Evolutionary conservation across 140 eudicot genomes (phyloP).

Genomic region (Oenanthe javanica): DNA sequence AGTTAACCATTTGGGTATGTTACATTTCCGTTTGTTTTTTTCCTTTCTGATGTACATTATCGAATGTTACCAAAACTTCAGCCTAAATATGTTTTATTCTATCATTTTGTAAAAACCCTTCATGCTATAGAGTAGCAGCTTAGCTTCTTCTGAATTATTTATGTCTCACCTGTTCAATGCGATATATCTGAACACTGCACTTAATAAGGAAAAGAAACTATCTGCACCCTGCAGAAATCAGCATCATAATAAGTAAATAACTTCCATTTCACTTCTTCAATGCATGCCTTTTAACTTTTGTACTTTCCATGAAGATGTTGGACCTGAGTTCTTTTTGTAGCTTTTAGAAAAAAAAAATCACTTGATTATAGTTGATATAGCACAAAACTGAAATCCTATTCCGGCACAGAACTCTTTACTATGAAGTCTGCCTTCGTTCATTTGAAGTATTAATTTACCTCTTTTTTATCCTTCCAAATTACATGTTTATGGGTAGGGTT

Average conservation of each 20-base stretch:
- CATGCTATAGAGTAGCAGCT: not conserved
- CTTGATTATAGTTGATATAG: not conserved
- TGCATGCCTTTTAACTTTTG: not conserved
- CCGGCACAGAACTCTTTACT: not conserved
- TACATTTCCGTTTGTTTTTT: not conserved
- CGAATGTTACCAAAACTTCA: not conserved
- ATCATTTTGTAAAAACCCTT: not conserved
- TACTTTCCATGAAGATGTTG: not conserved
- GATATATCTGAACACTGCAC: not conserved
- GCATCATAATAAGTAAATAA: not conserved
- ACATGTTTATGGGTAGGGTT: not conserved
- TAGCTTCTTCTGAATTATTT: not conserved
- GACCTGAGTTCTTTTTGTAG: not conserved
- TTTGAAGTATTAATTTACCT: not conserved
- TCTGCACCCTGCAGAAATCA: not conserved
- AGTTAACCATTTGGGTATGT: conserved; percentile 60
- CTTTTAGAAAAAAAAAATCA: not conserved
- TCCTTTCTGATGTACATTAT: not conserved
- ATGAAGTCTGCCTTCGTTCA: not conserved
- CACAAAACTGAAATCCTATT: not conserved
- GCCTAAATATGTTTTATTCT: not conserved
- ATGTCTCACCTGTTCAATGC: not conserved
- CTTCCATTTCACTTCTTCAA: not conserved
- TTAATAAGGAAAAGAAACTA: not conserved
- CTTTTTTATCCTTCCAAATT: not conserved